Evolutionary conservation across 2,329 filamentous ascomycete species (phyloP), one percentile per base, ranked within the genome.

Genomic region (Lachnellula subtilissima): DNA sequence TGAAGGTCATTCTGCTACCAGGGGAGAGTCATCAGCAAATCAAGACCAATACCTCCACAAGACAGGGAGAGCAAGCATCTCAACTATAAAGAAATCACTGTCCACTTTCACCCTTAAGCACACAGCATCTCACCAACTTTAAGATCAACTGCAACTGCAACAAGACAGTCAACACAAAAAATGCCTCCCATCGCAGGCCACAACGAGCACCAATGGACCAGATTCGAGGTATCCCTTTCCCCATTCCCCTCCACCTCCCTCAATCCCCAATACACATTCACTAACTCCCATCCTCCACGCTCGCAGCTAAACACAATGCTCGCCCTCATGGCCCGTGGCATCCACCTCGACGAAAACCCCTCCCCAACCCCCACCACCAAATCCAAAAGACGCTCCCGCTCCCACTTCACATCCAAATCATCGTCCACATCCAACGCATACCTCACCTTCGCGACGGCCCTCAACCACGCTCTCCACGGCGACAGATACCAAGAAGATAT

Each of bases 381-480:
- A 51, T 58, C 36, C 62, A 62, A 17, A 63, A 68, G 36, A 56
- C 51, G 37, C 53, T 58, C 11, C 48, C 51, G 37, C 53, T 58
- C 11, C 48, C 42, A 40, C 22, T 39, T 4, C 47, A 43, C 5
- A 25, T 25, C 25, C 25, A 25, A 5, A 25, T 25, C 32, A 15
- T 48, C 0, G 37, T 60, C 4, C 46, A 37, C 14, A 8, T 15
- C 28, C 17, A 54, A 57, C 17, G 57, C 62, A 28, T 59, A 65
- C 47, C 50, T 63, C 12, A 55, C 58, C 32, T 66, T 73, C 51
- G 63, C 67, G 14, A 65, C 64, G 1, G 56, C 62, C 46, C 57
- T 73, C 42, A 73, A 72, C 50, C 42, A 63, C 36, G 61, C 65
- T 7, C 56, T 71, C 17, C 62, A 70, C 50, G 55, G 61, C 9